Evolutionary conservation across 495 filamentous ascomycete genomes (phyloP).

Genomic region (Darksidea phi): DNA sequence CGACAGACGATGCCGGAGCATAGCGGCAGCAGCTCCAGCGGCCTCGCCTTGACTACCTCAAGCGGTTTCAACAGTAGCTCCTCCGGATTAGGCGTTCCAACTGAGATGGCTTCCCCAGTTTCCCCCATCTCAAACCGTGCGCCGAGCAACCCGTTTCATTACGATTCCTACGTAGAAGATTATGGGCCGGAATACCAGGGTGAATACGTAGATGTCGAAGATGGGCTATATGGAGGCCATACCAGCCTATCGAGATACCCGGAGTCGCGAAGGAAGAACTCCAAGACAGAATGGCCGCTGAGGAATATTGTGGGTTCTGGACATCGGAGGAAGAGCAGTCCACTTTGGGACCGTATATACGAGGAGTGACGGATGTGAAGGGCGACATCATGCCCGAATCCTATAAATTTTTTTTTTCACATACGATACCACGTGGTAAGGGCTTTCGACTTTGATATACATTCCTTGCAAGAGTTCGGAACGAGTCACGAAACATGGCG

Average conservation of each 20-base stretch:
- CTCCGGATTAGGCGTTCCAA: slow-evolving; percentile 4
- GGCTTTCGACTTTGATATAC: neutral
- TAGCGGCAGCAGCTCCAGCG: neutral
- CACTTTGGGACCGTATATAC: slow-evolving; percentile 32
- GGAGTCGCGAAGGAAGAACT: slow-evolving; percentile 8
- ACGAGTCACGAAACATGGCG: neutral
- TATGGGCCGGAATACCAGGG: slow-evolving; percentile 26
- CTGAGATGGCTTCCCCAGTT: neutral
- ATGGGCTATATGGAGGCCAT: slow-evolving; percentile 23
- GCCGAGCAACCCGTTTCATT: slow-evolving; percentile 18
- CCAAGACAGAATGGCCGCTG: slow-evolving; percentile 31
- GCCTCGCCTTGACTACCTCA: neutral
- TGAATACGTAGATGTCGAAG: slow-evolving; percentile 11
- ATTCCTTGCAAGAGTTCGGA: neutral
- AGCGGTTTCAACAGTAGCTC: neutral
- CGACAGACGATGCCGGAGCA: slow-evolving; percentile 13
- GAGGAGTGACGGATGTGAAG: slow-evolving; percentile 8
- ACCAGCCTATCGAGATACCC: slow-evolving; percentile 24
- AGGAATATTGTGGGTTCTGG: slow-evolving; percentile 6
- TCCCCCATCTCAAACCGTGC: neutral
- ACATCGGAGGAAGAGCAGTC: slow-evolving; percentile 19
- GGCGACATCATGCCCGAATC: neutral
- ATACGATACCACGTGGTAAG: neutral
- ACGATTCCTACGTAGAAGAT: slow-evolving; percentile 25
- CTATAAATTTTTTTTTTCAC: neutral